Conservation (phyloP, 805 yeast genomes). For the Jamesozyma lodderae region DNA sequence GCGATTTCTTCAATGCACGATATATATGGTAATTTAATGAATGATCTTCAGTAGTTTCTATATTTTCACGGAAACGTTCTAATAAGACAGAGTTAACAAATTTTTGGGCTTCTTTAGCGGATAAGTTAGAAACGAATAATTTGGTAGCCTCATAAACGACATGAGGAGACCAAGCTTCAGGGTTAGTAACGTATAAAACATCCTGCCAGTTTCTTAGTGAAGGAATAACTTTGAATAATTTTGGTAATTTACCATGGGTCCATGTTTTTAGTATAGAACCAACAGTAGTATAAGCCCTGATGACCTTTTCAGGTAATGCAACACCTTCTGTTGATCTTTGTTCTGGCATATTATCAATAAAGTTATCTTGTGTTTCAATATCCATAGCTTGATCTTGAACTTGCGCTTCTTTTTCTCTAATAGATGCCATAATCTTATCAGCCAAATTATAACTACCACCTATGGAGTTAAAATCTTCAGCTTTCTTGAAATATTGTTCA, state of each 20-base stretch:
- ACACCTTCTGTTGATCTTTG: slow-evolving; percentile 60
- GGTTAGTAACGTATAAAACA: slow-evolving; percentile 83
- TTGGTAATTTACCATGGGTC: slow-evolving; percentile 95
- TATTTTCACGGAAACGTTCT: slow-evolving; percentile 62
- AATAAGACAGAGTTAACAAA: slow-evolving; percentile 61
- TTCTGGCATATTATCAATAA: slow-evolving; percentile 10
- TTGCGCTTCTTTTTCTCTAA: slow-evolving; percentile 58
- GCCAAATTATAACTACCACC: slow-evolving; percentile 62
- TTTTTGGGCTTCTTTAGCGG: slow-evolving; percentile 79
- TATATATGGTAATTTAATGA: slow-evolving; percentile 86
- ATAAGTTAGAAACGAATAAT: slow-evolving; percentile 81
- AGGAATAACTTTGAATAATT: slow-evolving; percentile 90
- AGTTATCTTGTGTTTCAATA: slow-evolving; percentile 4
- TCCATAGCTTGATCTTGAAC: slow-evolving; percentile 14
- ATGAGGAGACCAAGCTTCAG: slow-evolving; percentile 90
- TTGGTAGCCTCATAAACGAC: slow-evolving; percentile 93
- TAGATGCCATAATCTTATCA: slow-evolving; percentile 86
- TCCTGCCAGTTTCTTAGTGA: slow-evolving; percentile 93
- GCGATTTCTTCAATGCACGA: slow-evolving; percentile 81
- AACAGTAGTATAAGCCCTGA: slow-evolving; percentile 86
- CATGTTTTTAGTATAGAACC: slow-evolving; percentile 81
- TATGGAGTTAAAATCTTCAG: slow-evolving; percentile 30
- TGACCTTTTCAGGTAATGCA: slow-evolving; percentile 88
- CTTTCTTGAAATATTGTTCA: slow-evolving; percentile 56
- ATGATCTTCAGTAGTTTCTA: slow-evolving; percentile 67